A percentile compares a stretch with the other conserved stretches of the same genome.
Evolutionary conservation across 2,329 filamentous ascomycete genomes (phyloP).

Genomic region (Colletotrichum tabaci): DNA sequence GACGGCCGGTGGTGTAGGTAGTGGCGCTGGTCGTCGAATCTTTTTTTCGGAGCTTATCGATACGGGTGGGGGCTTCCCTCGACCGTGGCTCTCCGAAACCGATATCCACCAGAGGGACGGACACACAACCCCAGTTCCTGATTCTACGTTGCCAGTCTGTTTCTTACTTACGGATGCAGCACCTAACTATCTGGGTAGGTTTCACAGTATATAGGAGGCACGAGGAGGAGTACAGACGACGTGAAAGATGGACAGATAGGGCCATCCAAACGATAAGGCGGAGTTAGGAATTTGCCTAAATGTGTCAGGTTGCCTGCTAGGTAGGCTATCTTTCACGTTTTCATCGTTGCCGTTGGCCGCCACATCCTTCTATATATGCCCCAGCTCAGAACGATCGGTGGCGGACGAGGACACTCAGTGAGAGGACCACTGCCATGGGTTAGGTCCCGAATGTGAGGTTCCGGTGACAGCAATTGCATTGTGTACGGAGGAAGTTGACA

Average conservation of each 20-base stretch:
- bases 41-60: conserved; percentile 20
- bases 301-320: too few relatives aligned
- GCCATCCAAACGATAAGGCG: too few relatives aligned
- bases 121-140: neutral
- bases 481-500: too few relatives aligned
- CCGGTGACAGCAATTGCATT: neutral
- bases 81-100: neutral
- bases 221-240: neutral
- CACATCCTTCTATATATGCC: too few relatives aligned
- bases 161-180: too few relatives aligned
- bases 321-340: too few relatives aligned
- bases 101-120: neutral
- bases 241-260: too few relatives aligned
- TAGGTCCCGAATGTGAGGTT: neutral
- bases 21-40: conserved; percentile 9
- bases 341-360: too few relatives aligned
- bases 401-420: too few relatives aligned
- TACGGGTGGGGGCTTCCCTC: conserved; percentile 6
- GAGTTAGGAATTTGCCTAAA: too few relatives aligned
- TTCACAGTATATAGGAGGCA: neutral
- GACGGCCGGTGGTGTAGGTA: conserved; percentile 1
- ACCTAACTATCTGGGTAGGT: neutral
- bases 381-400: too few relatives aligned
- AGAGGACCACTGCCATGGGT: too few relatives aligned
- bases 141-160: neutral